These are phyloP conservation scores for Coffea humblotiana DNA, from an alignment of 305 asterid species.

Conservation along the genomic window DNA sequence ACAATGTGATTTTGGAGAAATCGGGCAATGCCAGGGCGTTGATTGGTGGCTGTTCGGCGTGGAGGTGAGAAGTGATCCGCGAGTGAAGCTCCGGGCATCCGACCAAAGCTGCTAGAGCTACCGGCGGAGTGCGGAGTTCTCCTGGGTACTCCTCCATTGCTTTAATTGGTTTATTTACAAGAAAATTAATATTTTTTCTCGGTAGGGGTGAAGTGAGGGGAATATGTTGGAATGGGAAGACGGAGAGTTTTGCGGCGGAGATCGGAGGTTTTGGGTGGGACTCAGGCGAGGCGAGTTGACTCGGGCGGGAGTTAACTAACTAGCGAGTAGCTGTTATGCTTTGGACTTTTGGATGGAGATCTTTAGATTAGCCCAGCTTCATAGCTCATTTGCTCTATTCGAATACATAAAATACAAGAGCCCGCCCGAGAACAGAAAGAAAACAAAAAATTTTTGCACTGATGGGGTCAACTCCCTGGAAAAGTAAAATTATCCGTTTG, in stretches of 20 bases:
- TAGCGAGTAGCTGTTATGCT: neutral
- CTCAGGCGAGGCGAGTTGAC: neutral
- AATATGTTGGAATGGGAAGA: too few relatives aligned
- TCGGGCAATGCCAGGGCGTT: slow-evolving; percentile 92
- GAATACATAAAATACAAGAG: too few relatives aligned
- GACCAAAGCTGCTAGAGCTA: slow-evolving; percentile 64
- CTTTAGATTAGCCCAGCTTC: neutral
- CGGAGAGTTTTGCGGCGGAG: neutral
- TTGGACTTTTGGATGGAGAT: neutral
- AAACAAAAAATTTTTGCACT: too few relatives aligned
- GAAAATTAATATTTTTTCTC: neutral
- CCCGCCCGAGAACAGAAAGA: too few relatives aligned
- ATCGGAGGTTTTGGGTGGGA: neutral
- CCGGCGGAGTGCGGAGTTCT: slow-evolving; percentile 98
- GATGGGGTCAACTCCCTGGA: too few relatives aligned
- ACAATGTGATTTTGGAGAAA: slow-evolving; percentile 83
- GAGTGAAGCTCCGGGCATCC: slow-evolving; percentile 83
- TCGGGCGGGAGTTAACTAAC: neutral
- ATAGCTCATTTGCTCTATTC: too few relatives aligned
- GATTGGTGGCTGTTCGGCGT: slow-evolving; percentile 80
- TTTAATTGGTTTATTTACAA: too few relatives aligned
- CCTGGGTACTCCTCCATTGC: slow-evolving; percentile 88
- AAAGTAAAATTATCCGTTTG: too few relatives aligned
- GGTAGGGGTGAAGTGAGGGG: neutral
- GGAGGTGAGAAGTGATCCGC: slow-evolving; percentile 76